Evolutionary conservation across 2,329 filamentous ascomycete genomes (phyloP).

Genomic region (Remersonia thermophila): DNA sequence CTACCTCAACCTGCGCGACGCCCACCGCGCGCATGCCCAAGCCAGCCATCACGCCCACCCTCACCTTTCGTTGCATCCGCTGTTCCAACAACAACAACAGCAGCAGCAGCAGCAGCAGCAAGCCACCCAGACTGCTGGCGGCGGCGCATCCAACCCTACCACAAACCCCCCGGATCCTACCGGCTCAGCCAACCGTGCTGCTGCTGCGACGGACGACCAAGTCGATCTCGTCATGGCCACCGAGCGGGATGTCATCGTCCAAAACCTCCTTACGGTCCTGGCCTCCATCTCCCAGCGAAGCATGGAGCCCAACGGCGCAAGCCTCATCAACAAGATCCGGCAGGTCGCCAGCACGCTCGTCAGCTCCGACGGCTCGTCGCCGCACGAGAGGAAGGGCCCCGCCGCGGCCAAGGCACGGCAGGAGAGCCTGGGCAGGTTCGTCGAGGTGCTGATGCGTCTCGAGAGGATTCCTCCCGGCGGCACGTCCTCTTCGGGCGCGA

Average conservation of each 20-base stretch:
- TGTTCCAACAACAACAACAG: constrained; percentile 21
- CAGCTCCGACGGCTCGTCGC: not conserved
- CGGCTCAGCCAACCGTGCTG: constrained; percentile 29
- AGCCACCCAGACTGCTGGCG: no score
- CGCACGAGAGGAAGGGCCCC: constrained; percentile 38
- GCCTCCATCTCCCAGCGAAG: constrained; percentile 71
- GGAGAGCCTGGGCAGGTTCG: constrained; percentile 57
- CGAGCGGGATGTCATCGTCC: constrained; percentile 71
- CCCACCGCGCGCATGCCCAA: constrained; percentile 36
- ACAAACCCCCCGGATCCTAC: constrained; percentile 9
- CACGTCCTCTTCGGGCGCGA: constrained; percentile 4
- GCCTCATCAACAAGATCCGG: constrained; percentile 69
- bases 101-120: constrained; percentile 21
- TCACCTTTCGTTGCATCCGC: no score
- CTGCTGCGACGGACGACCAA: constrained; percentile 30
- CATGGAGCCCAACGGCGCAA: constrained; percentile 60
- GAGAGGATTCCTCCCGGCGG: constrained; percentile 45
- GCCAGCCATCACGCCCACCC: constrained; percentile 23
- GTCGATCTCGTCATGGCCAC: constrained; percentile 54
- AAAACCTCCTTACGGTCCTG: constrained; percentile 63
- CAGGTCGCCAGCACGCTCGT: constrained; percentile 73
- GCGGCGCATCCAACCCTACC: constrained; percentile 8
- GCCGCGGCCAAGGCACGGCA: constrained; percentile 49
- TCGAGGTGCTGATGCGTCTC: constrained; percentile 62
- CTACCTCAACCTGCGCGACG: constrained; percentile 66